phyloP scores from a whole-genome alignment of 192 early-diverging fungal genomes.

The Piromyces sp. region DNA sequence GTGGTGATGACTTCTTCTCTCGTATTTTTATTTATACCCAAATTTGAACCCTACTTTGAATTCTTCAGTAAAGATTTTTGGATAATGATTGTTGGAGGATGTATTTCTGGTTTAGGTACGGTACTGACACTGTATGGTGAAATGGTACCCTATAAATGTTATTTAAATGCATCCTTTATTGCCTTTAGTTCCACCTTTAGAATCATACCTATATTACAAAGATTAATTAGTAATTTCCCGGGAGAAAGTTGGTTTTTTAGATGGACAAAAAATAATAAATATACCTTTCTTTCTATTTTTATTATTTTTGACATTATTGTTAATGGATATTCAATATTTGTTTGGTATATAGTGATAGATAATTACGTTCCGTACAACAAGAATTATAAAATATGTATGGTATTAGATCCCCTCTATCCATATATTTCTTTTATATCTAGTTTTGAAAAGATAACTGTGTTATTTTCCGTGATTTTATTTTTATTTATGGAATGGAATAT shows the following conservation, averaged over 20 bases:
- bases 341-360: too few relatives aligned
- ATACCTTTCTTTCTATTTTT: neutral
- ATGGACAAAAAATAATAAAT: neutral
- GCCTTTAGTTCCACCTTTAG: neutral
- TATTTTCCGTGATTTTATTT: neutral
- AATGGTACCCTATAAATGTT: neutral
- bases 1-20: neutral
- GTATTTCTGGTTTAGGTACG: neutral
- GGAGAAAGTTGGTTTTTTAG: neutral
- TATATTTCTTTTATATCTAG: too few relatives aligned
- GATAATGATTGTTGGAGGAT: neutral
- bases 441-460: neutral
- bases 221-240: neutral
- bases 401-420: too few relatives aligned
- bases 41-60: neutral
- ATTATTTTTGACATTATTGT: neutral
- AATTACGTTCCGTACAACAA: too few relatives aligned
- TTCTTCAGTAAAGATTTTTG: neutral
- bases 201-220: neutral
- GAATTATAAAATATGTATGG: too few relatives aligned
- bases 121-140: neutral
- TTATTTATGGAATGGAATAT: neutral
- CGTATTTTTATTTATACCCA: neutral
- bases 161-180: neutral
- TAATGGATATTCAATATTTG: too few relatives aligned